Evolutionary conservation across 305 asterid species (phyloP).

Genomic region (Fraxinus baroniana): DNA sequence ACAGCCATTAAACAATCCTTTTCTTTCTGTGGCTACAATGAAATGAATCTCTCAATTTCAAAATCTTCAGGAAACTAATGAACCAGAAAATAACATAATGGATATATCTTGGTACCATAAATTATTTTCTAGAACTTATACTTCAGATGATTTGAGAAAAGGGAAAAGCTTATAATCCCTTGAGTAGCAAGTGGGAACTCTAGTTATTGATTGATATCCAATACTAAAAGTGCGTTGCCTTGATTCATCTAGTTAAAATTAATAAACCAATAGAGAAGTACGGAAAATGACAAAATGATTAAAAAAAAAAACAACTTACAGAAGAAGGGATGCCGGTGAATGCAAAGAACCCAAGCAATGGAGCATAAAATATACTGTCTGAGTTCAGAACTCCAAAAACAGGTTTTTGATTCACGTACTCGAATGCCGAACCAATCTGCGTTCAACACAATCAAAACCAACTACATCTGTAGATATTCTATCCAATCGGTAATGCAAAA

Average conservation of each 20-base stretch:
- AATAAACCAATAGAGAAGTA: not conserved
- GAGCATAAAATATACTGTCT: slow-evolving; percentile 80
- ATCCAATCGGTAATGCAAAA: not conserved
- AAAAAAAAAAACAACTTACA: slow-evolving; percentile 36
- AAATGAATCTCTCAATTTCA: not conserved
- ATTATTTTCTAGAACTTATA: not conserved
- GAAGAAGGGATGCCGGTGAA: slow-evolving; percentile 82
- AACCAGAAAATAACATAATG: not conserved
- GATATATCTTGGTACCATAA: not conserved
- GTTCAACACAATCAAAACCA: slow-evolving; percentile 26
- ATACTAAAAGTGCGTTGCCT: not conserved
- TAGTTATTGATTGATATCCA: not conserved
- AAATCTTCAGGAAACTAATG: not conserved
- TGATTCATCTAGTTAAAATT: not conserved
- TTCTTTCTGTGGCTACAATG: not conserved
- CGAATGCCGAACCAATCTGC: slow-evolving; percentile 92
- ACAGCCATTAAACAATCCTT: not conserved
- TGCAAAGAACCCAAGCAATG: slow-evolving; percentile 86
- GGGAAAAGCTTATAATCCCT: not conserved
- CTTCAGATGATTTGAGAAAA: not conserved
- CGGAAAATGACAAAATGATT: not conserved
- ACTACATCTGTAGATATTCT: not conserved
- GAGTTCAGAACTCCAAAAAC: slow-evolving; percentile 79
- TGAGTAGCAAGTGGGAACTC: not conserved
- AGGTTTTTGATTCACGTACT: slow-evolving; percentile 78